phyloP scores from a whole-genome alignment of 768 basidiomycete species.

The Hemileccinum impolitum region DNA sequence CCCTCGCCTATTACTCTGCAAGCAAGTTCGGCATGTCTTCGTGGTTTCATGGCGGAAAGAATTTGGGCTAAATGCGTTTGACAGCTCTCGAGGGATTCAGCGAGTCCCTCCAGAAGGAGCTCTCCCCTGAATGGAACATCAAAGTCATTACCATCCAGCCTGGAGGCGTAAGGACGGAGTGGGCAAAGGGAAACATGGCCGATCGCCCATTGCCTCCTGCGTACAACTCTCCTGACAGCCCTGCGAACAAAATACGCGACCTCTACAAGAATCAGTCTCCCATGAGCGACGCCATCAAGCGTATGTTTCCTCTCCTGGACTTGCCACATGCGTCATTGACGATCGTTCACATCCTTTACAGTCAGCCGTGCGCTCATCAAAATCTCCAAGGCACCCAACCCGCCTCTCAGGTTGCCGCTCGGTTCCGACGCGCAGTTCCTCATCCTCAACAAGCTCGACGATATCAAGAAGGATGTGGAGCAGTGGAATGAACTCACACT shows the following conservation, averaged over 20 bases:
- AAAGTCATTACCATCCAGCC: constrained; percentile 22
- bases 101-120: constrained; percentile 22
- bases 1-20: constrained; percentile 19
- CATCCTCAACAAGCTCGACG: constrained; percentile 12
- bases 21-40: constrained; percentile 21
- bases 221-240: constrained; percentile 15
- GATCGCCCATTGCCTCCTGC: constrained; percentile 12
- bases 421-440: constrained; percentile 18
- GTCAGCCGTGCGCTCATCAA: constrained; percentile 15
- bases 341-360: not conserved
- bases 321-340: not conserved
- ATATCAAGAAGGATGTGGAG: constrained; percentile 17
- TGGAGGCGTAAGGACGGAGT: constrained; percentile 19
- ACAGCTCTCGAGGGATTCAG: constrained; percentile 27
- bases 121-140: constrained; percentile 26
- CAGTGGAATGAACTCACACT: constrained; percentile 10
- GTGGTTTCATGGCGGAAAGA: no score
- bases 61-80: not conserved
- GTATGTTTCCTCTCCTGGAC: not conserved
- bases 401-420: constrained; percentile 20
- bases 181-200: constrained; percentile 19
- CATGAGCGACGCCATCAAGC: constrained; percentile 10
- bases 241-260: constrained; percentile 9
- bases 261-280: not conserved
- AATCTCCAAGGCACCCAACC: constrained; percentile 17